These are phyloP conservation scores for Russula foetens DNA, from an alignment of 768 basidiomycete genomes.

Conservation along the genomic window DNA sequence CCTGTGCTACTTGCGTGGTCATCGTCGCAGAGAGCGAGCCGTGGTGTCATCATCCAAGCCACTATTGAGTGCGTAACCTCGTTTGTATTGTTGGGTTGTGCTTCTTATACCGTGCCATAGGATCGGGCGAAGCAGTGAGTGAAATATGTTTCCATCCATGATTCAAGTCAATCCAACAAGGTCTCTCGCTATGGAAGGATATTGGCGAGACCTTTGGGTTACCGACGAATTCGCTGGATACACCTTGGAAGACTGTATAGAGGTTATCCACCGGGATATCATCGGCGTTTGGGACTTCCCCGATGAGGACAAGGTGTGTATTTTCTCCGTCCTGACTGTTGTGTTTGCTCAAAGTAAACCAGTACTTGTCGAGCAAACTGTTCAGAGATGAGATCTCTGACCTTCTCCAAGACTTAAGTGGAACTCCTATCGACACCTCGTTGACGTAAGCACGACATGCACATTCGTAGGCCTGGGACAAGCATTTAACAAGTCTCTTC, in stretches of 20 bases:
- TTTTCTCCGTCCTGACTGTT: neutral
- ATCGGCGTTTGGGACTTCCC: neutral
- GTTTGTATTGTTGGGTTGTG: neutral
- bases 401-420: neutral
- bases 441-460: neutral
- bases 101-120: neutral
- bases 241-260: neutral
- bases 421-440: too few relatives aligned
- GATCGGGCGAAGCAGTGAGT: conserved; percentile 6
- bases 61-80: neutral
- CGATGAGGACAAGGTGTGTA: neutral
- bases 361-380: neutral
- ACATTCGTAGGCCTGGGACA: neutral
- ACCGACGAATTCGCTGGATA: neutral
- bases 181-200: neutral
- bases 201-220: neutral
- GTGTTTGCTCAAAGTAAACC: neutral
- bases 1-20: conserved; percentile 5
- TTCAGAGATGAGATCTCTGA: neutral
- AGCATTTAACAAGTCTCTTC: neutral
- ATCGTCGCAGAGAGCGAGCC: neutral
- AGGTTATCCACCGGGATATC: conserved; percentile 1
- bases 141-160: neutral
- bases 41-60: neutral
- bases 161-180: neutral